Evolutionary conservation across 192 early-diverging fungal species (phyloP).

Genomic region (Phycomyces blakesleeanus): DNA sequence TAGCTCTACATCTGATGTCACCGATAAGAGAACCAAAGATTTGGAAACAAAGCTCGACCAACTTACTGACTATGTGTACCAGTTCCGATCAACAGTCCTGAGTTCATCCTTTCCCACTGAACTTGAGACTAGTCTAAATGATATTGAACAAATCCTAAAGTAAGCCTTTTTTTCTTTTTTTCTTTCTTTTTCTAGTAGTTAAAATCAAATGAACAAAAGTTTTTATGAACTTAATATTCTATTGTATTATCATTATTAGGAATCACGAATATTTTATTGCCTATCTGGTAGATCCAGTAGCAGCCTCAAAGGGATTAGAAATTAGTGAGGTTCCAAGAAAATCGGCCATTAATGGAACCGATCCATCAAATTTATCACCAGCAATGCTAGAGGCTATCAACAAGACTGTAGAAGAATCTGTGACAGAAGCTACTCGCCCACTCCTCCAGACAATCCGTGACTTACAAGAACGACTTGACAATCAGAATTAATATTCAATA

Average conservation of each 20-base stretch:
- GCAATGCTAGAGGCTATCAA: slow-evolving; percentile 2
- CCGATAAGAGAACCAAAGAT: neutral
- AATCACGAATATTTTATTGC: slow-evolving; percentile 1
- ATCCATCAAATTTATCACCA: neutral
- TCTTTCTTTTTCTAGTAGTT: too few relatives aligned
- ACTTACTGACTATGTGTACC: neutral
- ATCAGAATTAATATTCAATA: neutral
- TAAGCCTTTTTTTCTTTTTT: slow-evolving; percentile 1
- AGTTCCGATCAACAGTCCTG: neutral
- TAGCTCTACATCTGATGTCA: neutral
- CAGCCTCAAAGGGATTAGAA: neutral
- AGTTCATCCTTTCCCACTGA: neutral
- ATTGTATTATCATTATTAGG: neutral
- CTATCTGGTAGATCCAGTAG: neutral
- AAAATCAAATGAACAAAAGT: too few relatives aligned
- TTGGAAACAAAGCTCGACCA: neutral
- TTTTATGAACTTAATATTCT: neutral
- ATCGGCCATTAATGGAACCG: neutral
- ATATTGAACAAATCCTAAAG: neutral
- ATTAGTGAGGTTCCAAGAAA: neutral
- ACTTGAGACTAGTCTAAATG: neutral
- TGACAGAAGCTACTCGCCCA: neutral
- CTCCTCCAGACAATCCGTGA: neutral
- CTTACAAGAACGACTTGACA: neutral
- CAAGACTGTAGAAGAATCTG: neutral